Base-by-base conservation (phyloP, 2,329 filamentous ascomycete species). In the Septoria petroselini region DNA sequence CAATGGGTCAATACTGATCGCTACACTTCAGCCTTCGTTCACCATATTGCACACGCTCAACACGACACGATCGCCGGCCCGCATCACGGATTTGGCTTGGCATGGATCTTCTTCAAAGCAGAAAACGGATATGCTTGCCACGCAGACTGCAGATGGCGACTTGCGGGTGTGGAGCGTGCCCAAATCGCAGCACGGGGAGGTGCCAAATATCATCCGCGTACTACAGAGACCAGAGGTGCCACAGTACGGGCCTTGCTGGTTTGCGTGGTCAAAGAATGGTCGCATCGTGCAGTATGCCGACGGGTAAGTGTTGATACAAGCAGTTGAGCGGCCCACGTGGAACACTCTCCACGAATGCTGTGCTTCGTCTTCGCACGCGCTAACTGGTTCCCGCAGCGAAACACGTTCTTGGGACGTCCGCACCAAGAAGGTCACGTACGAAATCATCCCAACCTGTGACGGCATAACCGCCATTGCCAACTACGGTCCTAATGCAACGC, bases 221-320 rank as follows among this genome's bases (percentile, higher is more conserved):
- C 73, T 98, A 41, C 91, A 88, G 68, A 80, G 87, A 61, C 83
- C 83, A 6, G 90, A 95, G 54, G 83, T 83, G 58, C 83, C 80
- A 58, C 74, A 82, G 27, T 73, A 82, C 2, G 89, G 89, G 1
- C 85, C 88, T 30, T 95, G 95, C 67, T 98, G 93, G 93, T 91
- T 96, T 76, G 86, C 84, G 15, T 98, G 93, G 93, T 97, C 93
- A 0, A 97, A 96, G 72, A 97, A 95, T 73, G 93, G 93, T 31
- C 86, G 91, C 59, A 90, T 98, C 58, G 83, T 98, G 57, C 93
- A 98, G 70, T 91, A 84, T 70, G 86, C 88, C 4, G 89, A 96
- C 70, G 83, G 85, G 91, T 95, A 76, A 74, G 88, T 81, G 47
- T 29, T 25, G 11, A 7, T 18, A 48, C 44, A 29, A 4, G 27